A percentile compares a stretch with the other conserved stretches of the same genome.
These are phyloP conservation scores for Phanerochaete sordida DNA, from an alignment of 768 basidiomycete species.

Conservation along the genomic window DNA sequence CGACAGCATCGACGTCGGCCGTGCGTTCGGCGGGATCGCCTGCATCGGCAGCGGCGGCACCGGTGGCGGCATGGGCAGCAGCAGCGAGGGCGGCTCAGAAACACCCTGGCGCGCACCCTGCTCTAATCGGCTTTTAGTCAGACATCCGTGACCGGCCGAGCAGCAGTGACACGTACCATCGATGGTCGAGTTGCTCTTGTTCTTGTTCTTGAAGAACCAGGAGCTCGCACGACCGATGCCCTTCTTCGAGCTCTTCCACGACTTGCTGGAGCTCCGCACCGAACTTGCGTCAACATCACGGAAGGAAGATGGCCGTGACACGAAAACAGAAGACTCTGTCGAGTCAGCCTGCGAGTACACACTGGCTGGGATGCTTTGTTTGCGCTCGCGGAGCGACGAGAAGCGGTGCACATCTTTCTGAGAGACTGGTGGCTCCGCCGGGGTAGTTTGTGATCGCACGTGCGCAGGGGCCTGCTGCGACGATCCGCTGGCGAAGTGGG, in stretches of 20 bases:
- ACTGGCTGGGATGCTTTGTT: conserved; percentile 47
- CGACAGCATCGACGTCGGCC: conserved; percentile 41
- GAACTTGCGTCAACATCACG: conserved; percentile 26
- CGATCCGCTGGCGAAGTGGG: not conserved
- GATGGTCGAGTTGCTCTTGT: conserved; percentile 12
- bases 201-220: conserved; percentile 22
- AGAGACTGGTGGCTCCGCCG: not conserved
- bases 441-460: not conserved
- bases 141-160: not conserved
- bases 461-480: not conserved
- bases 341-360: conserved; percentile 54
- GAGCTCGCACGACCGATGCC: conserved; percentile 23
- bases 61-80: conserved; percentile 6
- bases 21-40: conserved; percentile 7
- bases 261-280: conserved; percentile 29
- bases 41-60: not conserved
- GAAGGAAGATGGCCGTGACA: conserved; percentile 58
- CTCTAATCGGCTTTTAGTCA: conserved; percentile 1
- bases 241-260: conserved; percentile 23
- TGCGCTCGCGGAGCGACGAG: conserved; percentile 37
- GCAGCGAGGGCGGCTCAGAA: conserved; percentile 12
- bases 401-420: not conserved
- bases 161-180: conserved; percentile 4
- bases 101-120: conserved; percentile 2
- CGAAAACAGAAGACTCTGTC: conserved; percentile 62